Evolutionary conservation across 2,329 filamentous ascomycete genomes (phyloP).

Genomic region (Fusarium lyarnte): DNA sequence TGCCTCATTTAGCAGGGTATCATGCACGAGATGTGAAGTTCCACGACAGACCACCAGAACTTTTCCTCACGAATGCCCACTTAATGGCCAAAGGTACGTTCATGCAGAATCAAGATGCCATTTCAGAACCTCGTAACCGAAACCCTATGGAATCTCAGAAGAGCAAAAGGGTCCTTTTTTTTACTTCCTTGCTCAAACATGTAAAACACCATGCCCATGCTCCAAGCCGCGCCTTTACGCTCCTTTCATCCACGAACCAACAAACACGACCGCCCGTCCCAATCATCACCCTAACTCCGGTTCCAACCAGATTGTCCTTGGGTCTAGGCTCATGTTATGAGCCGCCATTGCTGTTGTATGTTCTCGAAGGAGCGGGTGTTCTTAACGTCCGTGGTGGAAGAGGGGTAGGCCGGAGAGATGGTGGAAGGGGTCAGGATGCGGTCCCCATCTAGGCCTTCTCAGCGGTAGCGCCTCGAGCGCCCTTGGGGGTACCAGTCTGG

Average conservation of each 20-base stretch:
- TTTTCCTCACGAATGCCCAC: background rate
- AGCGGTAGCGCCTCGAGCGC: constrained; percentile 72
- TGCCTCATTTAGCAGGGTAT: background rate
- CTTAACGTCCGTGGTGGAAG: constrained; percentile 16
- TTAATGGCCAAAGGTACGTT: constrained; percentile 16
- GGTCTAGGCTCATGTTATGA: constrained; percentile 25
- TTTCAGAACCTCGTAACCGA: constrained; percentile 48
- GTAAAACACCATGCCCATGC: constrained; percentile 51
- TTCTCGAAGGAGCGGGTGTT: constrained; percentile 13
- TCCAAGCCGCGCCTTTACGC: constrained; percentile 42
- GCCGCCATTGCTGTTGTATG: constrained; percentile 15
- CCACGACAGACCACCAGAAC: background rate
- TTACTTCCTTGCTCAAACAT: constrained; percentile 47
- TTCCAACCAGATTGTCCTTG: constrained; percentile 18
- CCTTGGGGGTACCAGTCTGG: constrained; percentile 89
- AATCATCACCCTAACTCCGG: constrained; percentile 27
- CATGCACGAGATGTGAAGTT: constrained; percentile 8
- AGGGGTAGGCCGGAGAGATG: constrained; percentile 26
- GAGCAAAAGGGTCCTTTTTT: constrained; percentile 41
- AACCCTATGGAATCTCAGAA: constrained; percentile 47
- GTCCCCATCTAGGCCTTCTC: constrained; percentile 48
- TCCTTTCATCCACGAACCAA: constrained; percentile 35
- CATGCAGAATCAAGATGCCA: constrained; percentile 50
- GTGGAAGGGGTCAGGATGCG: constrained; percentile 25
- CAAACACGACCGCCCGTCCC: constrained; percentile 29